Conservation (phyloP, 2,329 filamentous ascomycete genomes). For the Claviceps fusiformis region DNA sequence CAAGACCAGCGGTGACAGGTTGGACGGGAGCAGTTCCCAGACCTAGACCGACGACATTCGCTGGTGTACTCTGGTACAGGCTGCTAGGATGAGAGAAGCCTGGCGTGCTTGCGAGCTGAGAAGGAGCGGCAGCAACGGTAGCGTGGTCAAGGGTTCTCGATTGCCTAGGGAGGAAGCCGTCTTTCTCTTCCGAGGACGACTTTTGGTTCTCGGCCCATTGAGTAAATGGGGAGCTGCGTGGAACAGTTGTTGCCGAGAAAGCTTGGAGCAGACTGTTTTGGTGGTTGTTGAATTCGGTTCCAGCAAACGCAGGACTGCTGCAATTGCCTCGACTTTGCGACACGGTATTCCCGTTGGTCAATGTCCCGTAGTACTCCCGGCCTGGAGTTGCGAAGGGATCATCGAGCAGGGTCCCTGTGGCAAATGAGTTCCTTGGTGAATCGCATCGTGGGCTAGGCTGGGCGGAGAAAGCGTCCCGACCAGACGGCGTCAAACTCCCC, state of each 20-base stretch:
- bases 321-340: constrained; percentile 3
- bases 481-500: constrained; percentile 7
- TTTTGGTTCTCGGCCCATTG: constrained; percentile 15
- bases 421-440: constrained; percentile 10
- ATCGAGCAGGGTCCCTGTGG: constrained; percentile 11
- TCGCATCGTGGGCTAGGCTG: constrained; percentile 12
- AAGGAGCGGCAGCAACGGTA: background rate
- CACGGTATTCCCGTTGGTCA: background rate
- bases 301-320: constrained; percentile 1
- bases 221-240: constrained; percentile 19
- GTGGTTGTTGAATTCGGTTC: constrained; percentile 17
- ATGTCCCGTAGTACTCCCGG: constrained; percentile 6
- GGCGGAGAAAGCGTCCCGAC: constrained; percentile 14
- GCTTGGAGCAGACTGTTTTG: constrained; percentile 22
- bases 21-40: constrained; percentile 6
- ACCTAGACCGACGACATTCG: constrained; percentile 10
- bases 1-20: constrained; percentile 7
- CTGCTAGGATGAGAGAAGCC: constrained; percentile 37
- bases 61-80: constrained; percentile 34
- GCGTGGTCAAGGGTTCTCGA: constrained; percentile 5
- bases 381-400: constrained; percentile 20
- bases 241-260: constrained; percentile 14
- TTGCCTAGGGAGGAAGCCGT: constrained; percentile 11
- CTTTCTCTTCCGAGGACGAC: constrained; percentile 8
- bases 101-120: constrained; percentile 17